Evolutionary conservation across 164 flowering plant species (phyloP).

Genomic region (Echeveria elegans): DNA sequence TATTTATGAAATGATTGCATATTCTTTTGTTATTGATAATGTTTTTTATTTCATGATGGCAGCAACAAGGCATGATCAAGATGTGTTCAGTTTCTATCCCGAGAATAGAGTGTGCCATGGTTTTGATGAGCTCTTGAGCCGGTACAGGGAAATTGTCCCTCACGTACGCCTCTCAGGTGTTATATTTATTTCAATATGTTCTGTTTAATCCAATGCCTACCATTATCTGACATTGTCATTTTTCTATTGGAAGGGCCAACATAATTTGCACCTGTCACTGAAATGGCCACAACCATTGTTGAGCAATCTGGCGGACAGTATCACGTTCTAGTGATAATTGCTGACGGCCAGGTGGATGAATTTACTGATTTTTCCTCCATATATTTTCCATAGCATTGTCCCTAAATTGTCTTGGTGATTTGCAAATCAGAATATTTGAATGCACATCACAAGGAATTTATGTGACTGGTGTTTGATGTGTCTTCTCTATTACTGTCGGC

Average conservation of each 20-base stretch:
- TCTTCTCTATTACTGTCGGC: conserved; percentile 7
- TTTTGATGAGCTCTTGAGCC: conserved; percentile 55
- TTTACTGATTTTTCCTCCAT: not conserved
- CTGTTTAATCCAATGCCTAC: not conserved
- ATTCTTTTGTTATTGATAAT: too few relatives aligned
- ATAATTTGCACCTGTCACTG: conserved; percentile 69
- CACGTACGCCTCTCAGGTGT: conserved; percentile 62
- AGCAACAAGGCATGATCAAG: conserved; percentile 63
- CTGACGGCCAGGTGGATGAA: conserved; percentile 60
- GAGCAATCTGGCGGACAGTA: conserved; percentile 69
- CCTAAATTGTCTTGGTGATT: too few relatives aligned
- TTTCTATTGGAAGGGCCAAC: conserved; percentile 44
- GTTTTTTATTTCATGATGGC: conserved; percentile 25
- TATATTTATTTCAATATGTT: conserved; percentile 1
- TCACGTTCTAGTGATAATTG: conserved; percentile 63
- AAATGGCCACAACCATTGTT: conserved; percentile 63
- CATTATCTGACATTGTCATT: not conserved
- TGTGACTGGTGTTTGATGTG: not conserved
- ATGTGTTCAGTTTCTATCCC: conserved; percentile 58
- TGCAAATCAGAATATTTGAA: too few relatives aligned
- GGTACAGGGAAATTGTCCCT: conserved; percentile 62
- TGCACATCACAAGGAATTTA: too few relatives aligned
- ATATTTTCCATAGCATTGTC: too few relatives aligned
- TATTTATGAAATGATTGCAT: too few relatives aligned
- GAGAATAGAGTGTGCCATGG: conserved; percentile 50